Base-by-base conservation (phyloP, 768 basidiomycete species). In the Boletus sp. region DNA sequence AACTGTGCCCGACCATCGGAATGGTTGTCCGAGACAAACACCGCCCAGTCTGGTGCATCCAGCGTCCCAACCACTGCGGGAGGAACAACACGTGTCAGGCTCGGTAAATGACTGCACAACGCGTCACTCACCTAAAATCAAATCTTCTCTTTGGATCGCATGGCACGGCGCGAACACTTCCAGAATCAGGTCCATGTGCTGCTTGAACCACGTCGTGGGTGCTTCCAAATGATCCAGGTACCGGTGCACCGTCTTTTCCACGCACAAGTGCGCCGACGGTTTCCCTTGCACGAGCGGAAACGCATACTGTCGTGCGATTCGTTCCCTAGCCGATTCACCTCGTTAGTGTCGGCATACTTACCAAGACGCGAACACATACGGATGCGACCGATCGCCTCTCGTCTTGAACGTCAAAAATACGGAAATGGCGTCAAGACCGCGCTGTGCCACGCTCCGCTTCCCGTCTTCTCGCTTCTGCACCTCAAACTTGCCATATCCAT, bases 21-120 rank as follows among this genome's bases (percentile, higher is more conserved):
- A 69, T 89, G 86, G 54, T 75, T 75, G 54, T 90, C 85, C 61
- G 86, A 87, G 35, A 91, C 88, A 58, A 90, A 84, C 25, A 89
- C 70, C 0, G 83, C 90, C 69, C 88, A 88, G 52, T 88, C 85
- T 0, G 82, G 78, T 7, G 90, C 79, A 44, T 82, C 80, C 4
- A 93, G 74, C 0, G 85, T 79, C 5, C 90, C 90, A 32, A 91
- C 81, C 23, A 90, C 81, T 81, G 44, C 10, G 39, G 39, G 19
- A 34, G 10, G 33, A 56, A 51, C 32, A 43, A 37, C n/a, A 21
- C 7, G 15, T 25, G 27, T 37, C 9, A 52, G 4, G 35, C 37
- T 33, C 21, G 19, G 30, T 13, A 50, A 48, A n/a, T 17, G 8
- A 38, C 9, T 1, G 2, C 15, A 40, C 30, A n/a, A 32, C 0